Conservation (phyloP, 2,329 filamentous ascomycete species). For the Pseudodiploospora longispora region DNA sequence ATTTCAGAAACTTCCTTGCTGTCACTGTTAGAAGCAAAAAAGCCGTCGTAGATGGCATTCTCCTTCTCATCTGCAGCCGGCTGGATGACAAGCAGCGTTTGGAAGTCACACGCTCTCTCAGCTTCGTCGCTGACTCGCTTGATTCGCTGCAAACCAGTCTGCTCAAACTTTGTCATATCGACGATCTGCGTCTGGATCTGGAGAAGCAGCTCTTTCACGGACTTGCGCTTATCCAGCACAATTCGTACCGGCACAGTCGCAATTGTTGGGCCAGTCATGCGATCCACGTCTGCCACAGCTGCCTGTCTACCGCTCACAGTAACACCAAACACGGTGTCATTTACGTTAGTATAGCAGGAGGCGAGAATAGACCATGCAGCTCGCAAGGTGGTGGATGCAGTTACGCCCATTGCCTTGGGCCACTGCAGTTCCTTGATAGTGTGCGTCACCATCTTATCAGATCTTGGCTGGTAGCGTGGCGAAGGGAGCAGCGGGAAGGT, state of each 20-base stretch:
- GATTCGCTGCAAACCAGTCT: conserved; percentile 3
- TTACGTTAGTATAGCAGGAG: neutral
- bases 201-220: neutral
- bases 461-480: conserved; percentile 1
- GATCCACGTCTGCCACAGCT: neutral
- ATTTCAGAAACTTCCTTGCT: neutral
- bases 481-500: neutral
- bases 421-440: conserved; percentile 1
- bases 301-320: conserved; percentile 2
- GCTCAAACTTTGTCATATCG: conserved; percentile 3
- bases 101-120: neutral
- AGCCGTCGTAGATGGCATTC: neutral
- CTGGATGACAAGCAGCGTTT: conserved; percentile 3
- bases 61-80: conserved; percentile 1
- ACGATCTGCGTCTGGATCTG: neutral
- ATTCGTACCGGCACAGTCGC: conserved; percentile 2
- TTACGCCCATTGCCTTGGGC: neutral
- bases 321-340: conserved; percentile 3
- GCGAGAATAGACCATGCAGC: conserved; percentile 1
- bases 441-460: neutral
- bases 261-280: conserved; percentile 2
- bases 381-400: neutral
- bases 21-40: conserved; percentile 5
- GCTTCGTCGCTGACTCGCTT: neutral
- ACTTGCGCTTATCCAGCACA: neutral